Evolutionary conservation across 2,329 filamentous ascomycete species (phyloP).

Genomic region (Curvularia lunata): DNA sequence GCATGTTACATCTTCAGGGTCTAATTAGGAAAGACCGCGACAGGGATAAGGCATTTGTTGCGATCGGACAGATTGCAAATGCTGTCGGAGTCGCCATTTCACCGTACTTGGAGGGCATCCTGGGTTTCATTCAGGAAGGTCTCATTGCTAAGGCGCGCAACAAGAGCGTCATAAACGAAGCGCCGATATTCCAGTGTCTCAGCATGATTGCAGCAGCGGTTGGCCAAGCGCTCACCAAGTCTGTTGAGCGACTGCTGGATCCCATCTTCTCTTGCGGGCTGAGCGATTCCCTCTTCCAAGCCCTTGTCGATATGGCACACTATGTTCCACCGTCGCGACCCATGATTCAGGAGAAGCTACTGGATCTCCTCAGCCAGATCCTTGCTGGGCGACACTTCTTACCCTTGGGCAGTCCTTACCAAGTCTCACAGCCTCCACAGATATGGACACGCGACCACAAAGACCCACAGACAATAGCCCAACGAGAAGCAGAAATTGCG

Average conservation of each 20-base stretch:
- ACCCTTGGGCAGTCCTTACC: constrained; percentile 87
- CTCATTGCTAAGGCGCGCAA: constrained; percentile 78
- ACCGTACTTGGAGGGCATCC: constrained; percentile 91
- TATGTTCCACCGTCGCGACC: constrained; percentile 95
- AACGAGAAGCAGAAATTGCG: constrained; percentile 83
- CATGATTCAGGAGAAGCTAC: constrained; percentile 88
- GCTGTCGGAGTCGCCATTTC: constrained; percentile 95
- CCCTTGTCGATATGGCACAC: constrained; percentile 97
- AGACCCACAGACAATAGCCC: constrained; percentile 80
- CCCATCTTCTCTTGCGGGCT: constrained; percentile 97
- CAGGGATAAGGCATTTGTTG: constrained; percentile 93
- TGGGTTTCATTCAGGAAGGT: constrained; percentile 91
- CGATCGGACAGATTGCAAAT: constrained; percentile 95
- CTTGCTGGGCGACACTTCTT: constrained; percentile 92
- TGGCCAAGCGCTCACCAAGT: constrained; percentile 95
- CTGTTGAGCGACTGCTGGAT: constrained; percentile 93
- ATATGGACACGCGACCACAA: constrained; percentile 87
- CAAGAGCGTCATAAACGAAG: constrained; percentile 63
- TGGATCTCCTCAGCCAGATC: constrained; percentile 94
- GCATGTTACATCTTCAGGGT: constrained; percentile 94
- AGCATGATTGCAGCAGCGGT: constrained; percentile 95
- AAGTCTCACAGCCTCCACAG: constrained; percentile 79
- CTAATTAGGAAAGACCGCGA: constrained; percentile 90
- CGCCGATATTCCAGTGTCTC: constrained; percentile 94
- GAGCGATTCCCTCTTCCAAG: constrained; percentile 91